phyloP scores from a whole-genome alignment of 768 basidiomycete species.

The Rhodotorula sphaerocarpa region DNA sequence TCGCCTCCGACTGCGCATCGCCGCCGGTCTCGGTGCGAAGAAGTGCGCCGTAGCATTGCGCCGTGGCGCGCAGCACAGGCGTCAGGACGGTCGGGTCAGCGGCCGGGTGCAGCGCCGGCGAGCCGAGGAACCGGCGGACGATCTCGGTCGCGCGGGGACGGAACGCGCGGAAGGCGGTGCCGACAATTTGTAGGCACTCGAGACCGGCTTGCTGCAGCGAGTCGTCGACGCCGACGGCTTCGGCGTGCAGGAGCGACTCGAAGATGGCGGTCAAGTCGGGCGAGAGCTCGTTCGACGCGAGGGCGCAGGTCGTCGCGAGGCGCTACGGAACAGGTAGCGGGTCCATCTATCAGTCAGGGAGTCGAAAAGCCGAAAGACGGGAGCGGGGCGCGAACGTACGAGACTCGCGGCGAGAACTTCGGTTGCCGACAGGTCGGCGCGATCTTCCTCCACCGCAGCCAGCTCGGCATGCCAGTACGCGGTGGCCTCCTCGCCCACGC shows the following conservation, averaged over 20 bases:
- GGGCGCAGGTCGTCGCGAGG: slow-evolving; percentile 3
- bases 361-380: neutral
- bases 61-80: neutral
- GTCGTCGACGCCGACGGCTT: neutral
- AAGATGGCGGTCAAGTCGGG: neutral
- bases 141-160: neutral
- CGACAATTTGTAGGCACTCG: neutral
- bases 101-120: neutral
- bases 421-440: slow-evolving; percentile 4
- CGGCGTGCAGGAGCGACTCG: slow-evolving; percentile 19
- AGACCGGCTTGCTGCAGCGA: slow-evolving; percentile 7
- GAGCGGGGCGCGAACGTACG: neutral
- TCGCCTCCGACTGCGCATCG: no score
- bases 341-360: slow-evolving; percentile 1
- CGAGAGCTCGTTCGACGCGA: slow-evolving; percentile 2
- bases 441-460: neutral
- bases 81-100: neutral
- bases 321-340: slow-evolving; percentile 1
- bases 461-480: slow-evolving; percentile 9
- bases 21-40: neutral
- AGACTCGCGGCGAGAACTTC: neutral
- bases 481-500: neutral
- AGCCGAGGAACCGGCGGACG: slow-evolving; percentile 4
- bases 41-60: neutral
- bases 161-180: neutral